Conservation (phyloP, 495 filamentous ascomycete genomes). For the Hyaloscypha bicolor region DNA sequence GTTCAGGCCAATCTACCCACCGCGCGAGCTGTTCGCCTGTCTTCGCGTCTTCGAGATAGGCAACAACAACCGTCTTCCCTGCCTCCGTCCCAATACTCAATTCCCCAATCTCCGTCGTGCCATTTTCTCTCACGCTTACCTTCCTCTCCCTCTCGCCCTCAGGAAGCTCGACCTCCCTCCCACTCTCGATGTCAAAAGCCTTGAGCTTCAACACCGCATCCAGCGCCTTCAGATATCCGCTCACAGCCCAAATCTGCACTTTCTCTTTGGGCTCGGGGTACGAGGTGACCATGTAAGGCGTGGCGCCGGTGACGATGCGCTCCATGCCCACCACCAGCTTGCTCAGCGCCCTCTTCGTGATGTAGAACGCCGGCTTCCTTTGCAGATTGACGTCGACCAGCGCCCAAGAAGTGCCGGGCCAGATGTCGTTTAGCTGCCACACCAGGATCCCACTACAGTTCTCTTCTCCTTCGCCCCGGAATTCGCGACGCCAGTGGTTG, state of each 20-base stretch:
- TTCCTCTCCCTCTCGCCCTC: constrained; percentile 44
- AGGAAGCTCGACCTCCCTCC: constrained; percentile 51
- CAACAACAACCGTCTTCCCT: constrained; percentile 53
- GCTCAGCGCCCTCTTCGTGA: constrained; percentile 68
- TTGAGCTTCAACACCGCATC: constrained; percentile 56
- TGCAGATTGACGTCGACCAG: constrained; percentile 77
- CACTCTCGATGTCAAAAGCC: constrained; percentile 67
- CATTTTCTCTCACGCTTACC: constrained; percentile 59
- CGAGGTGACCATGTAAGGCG: constrained; percentile 51
- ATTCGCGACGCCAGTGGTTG: constrained; percentile 74
- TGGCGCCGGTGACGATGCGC: constrained; percentile 50
- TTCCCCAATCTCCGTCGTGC: constrained; percentile 62
- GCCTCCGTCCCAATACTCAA: constrained; percentile 38
- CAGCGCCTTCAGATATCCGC: constrained; percentile 46
- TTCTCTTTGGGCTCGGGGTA: constrained; percentile 49
- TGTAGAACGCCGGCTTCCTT: constrained; percentile 77
- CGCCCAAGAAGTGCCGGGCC: constrained; percentile 80
- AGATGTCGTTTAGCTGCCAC: constrained; percentile 91
- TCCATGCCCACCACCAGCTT: constrained; percentile 68
- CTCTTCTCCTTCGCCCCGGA: constrained; percentile 59
- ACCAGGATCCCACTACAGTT: constrained; percentile 80
- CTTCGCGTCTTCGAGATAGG: constrained; percentile 44
- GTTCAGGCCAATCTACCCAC: constrained; percentile 78
- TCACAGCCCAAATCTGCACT: constrained; percentile 73
- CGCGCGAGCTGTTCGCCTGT: constrained; percentile 53